These are phyloP conservation scores for Apiotrichum domesticum DNA, from an alignment of 1,284 basidiomycete genomes.

Conservation along the genomic window DNA sequence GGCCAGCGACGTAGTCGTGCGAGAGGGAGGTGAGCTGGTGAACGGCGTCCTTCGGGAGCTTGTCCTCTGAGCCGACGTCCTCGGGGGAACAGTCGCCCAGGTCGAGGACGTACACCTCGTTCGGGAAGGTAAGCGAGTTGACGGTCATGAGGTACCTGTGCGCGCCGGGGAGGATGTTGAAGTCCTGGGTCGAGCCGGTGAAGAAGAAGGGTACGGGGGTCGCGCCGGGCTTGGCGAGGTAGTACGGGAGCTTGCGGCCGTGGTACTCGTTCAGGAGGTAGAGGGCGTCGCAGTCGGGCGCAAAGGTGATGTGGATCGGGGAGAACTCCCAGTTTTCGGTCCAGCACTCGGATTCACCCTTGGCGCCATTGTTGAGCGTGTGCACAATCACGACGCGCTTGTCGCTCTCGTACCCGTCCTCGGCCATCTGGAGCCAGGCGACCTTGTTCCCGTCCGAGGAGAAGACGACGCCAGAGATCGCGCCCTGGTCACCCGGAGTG, in stretches of 20 bases:
- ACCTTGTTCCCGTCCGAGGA: slow-evolving; percentile 62
- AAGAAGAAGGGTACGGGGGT: slow-evolving; percentile 38
- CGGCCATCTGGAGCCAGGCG: slow-evolving; percentile 76
- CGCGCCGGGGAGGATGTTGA: slow-evolving; percentile 7
- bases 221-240: slow-evolving; percentile 29
- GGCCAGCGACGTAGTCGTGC: slow-evolving; percentile 38
- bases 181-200: slow-evolving; percentile 28
- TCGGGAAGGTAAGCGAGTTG: slow-evolving; percentile 21
- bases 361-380: slow-evolving; percentile 50
- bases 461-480: slow-evolving; percentile 64
- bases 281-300: slow-evolving; percentile 60
- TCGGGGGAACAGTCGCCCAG: slow-evolving; percentile 5
- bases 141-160: slow-evolving; percentile 20
- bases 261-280: slow-evolving; percentile 70
- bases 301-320: slow-evolving; percentile 63
- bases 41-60: slow-evolving; percentile 50
- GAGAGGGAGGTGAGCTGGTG: slow-evolving; percentile 56
- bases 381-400: slow-evolving; percentile 64
- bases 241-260: slow-evolving; percentile 50
- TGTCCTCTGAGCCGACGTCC: slow-evolving; percentile 37
- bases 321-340: slow-evolving; percentile 79
- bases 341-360: slow-evolving; percentile 19
- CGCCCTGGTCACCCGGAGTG: slow-evolving; percentile 76
- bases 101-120: slow-evolving; percentile 39
- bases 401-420: slow-evolving; percentile 77